Evolutionary conservation across 768 basidiomycete species (phyloP).

Genomic region (Daedaleopsis nitida): DNA sequence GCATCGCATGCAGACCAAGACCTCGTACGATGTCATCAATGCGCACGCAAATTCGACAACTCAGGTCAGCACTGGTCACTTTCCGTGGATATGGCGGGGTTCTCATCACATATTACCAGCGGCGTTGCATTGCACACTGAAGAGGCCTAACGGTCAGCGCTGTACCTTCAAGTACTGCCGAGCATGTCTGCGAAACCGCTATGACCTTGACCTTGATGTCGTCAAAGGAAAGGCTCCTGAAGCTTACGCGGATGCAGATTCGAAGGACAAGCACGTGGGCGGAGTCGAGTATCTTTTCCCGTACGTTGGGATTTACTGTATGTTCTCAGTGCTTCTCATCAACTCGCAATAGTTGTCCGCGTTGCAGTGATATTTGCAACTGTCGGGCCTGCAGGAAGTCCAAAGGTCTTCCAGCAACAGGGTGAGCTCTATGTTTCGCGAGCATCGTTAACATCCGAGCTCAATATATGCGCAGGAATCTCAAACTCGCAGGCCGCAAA

Average conservation of each 20-base stretch:
- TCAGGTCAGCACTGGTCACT: constrained; percentile 38
- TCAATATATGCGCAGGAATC: constrained; percentile 34
- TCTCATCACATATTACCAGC: constrained; percentile 26
- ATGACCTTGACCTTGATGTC: constrained; percentile 51
- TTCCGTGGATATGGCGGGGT: neutral
- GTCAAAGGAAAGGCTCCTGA: constrained; percentile 33
- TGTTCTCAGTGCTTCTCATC: neutral
- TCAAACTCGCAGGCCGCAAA: constrained; percentile 39
- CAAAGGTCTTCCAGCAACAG: constrained; percentile 59
- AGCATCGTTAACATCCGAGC: neutral
- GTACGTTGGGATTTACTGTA: constrained; percentile 34
- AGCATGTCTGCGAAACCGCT: constrained; percentile 67
- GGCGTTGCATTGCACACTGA: constrained; percentile 41
- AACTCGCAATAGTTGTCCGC: constrained; percentile 57
- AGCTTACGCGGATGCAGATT: constrained; percentile 15
- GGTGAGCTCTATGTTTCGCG: constrained; percentile 41
- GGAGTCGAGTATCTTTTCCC: constrained; percentile 50
- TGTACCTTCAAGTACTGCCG: constrained; percentile 67
- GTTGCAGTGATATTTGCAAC: constrained; percentile 67
- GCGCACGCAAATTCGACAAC: constrained; percentile 59
- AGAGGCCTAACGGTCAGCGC: constrained; percentile 35
- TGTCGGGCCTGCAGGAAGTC: constrained; percentile 67
- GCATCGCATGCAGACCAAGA: constrained; percentile 23
- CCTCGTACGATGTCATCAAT: constrained; percentile 71
- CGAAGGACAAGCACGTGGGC: constrained; percentile 30